Conservation (phyloP, 2,329 filamentous ascomycete genomes). For the Aspergillus sp. region DNA sequence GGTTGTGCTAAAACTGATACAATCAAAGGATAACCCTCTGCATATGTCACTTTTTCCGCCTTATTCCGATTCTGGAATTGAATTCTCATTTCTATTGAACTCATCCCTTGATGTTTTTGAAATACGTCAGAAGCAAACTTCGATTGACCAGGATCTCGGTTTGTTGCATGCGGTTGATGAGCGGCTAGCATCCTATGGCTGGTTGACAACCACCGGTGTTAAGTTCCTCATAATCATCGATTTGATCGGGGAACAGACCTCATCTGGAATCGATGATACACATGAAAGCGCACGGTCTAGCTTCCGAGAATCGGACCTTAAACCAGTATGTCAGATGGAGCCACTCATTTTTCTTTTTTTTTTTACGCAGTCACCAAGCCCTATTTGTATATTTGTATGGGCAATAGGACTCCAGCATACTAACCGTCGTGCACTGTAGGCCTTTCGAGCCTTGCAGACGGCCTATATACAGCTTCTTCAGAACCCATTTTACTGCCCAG, state of each 20-base stretch:
- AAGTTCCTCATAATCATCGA: conserved; percentile 90
- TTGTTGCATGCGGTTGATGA: conserved; percentile 93
- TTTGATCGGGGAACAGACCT: conserved; percentile 69
- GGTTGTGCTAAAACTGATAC: conserved; percentile 2
- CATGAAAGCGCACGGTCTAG: conserved; percentile 55
- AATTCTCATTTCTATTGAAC: conserved; percentile 89
- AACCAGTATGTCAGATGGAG: conserved; percentile 60
- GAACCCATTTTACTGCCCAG: conserved; percentile 92
- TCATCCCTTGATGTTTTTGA: conserved; percentile 93
- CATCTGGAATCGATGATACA: conserved; percentile 30
- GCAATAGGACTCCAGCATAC: neutral
- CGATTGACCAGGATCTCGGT: conserved; percentile 79
- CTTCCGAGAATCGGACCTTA: conserved; percentile 81
- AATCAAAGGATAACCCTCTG: conserved; percentile 82
- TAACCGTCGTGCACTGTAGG: conserved; percentile 42
- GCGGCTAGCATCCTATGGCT: conserved; percentile 88
- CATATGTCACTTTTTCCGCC: conserved; percentile 89
- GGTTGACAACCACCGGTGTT: conserved; percentile 92
- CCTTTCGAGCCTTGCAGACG: conserved; percentile 88
- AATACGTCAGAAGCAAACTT: conserved; percentile 72
- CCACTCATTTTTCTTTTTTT: neutral
- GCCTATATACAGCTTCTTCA: conserved; percentile 86
- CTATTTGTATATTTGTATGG: neutral
- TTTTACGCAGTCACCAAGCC: neutral
- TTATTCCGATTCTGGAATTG: conserved; percentile 64